phyloP scores from a whole-genome alignment of 768 basidiomycete genomes.

The Pluteus cervinus region DNA sequence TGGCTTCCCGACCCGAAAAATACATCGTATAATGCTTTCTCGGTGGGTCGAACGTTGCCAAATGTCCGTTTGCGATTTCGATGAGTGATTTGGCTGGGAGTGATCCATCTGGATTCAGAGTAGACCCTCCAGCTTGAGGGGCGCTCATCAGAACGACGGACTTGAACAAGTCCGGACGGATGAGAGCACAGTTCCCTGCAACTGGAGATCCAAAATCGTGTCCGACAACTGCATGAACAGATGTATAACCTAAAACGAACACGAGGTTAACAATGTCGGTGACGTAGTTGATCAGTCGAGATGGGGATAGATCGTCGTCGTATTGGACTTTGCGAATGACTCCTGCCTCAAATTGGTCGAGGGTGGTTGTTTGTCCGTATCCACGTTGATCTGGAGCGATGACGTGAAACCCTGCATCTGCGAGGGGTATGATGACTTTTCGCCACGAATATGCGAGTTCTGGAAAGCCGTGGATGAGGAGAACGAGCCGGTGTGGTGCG shows the following conservation, averaged over 20 bases:
- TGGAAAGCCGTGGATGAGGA: constrained; percentile 64
- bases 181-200: constrained; percentile 47
- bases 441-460: constrained; percentile 65
- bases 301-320: constrained; percentile 45
- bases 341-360: constrained; percentile 5
- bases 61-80: constrained; percentile 13
- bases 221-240: constrained; percentile 45
- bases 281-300: constrained; percentile 42
- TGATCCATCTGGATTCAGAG: constrained; percentile 13
- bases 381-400: constrained; percentile 61
- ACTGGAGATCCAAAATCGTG: constrained; percentile 56
- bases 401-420: constrained; percentile 48
- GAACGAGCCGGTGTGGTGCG: constrained; percentile 33
- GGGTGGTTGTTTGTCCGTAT: constrained; percentile 35
- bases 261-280: constrained; percentile 49
- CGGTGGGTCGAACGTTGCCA: constrained; percentile 40
- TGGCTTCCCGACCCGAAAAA: constrained; percentile 40
- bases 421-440: constrained; percentile 46
- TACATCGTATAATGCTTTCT: constrained; percentile 55
- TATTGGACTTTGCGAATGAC: constrained; percentile 31
- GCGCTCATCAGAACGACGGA: constrained; percentile 55
- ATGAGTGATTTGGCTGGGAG: constrained; percentile 8
- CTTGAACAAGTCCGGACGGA: constrained; percentile 50
- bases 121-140: constrained; percentile 44
- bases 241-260: constrained; percentile 40